Evolutionary conservation across 495 filamentous ascomycete genomes (phyloP).

Genomic region (Evernia prunastri): DNA sequence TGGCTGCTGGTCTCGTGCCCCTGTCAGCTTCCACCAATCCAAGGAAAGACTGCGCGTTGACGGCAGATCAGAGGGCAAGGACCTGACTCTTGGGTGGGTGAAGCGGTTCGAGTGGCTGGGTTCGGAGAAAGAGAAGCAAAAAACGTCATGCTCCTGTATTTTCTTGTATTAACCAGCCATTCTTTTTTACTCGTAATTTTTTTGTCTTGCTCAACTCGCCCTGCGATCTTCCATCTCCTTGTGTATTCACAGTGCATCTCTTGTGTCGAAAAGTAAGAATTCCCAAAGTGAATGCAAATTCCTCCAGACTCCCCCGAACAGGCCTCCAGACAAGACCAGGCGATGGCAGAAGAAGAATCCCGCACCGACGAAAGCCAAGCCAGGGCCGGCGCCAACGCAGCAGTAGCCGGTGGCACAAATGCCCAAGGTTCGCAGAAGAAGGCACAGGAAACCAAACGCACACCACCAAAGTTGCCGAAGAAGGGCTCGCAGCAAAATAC

Average conservation of each 20-base stretch:
- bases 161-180: neutral
- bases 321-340: constrained; percentile 2
- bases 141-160: neutral
- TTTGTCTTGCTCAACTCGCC: neutral
- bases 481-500: constrained; percentile 19
- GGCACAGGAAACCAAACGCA: constrained; percentile 25
- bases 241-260: no score
- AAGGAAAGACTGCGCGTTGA: neutral
- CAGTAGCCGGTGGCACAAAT: constrained; percentile 23
- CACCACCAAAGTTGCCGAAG: constrained; percentile 25
- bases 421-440: constrained; percentile 25
- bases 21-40: neutral
- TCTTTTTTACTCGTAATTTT: neutral
- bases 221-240: neutral
- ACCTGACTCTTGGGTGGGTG: neutral
- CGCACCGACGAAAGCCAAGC: constrained; percentile 23
- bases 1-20: constrained; percentile 4
- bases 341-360: constrained; percentile 25
- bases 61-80: neutral
- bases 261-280: neutral
- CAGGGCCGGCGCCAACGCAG: constrained; percentile 26
- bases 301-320: constrained; percentile 20
- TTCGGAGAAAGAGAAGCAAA: neutral
- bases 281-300: constrained; percentile 15
- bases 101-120: neutral